Evolutionary conservation across 176 grass and related monocot genomes (phyloP), one percentile per base, ranked within the genome.

Genomic region (Panicum miliaceum): DNA sequence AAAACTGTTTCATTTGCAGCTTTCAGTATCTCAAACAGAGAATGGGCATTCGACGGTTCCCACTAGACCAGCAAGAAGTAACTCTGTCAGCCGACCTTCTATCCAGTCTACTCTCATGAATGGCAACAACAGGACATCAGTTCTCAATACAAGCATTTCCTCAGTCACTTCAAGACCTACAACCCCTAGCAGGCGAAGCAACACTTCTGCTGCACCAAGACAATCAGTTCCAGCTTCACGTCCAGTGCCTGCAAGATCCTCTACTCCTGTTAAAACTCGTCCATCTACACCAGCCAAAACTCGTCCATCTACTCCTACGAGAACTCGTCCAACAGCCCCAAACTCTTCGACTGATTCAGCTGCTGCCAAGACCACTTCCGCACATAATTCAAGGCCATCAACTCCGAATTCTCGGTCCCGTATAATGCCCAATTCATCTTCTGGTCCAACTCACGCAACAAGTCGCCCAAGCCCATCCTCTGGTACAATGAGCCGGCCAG

Each of bases 121-220:
- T 77, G 87, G 76, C 75, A 91, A 89, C 58, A 99, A 92, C 71
- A 91, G 93, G 87, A 90, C 89, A 78, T 81, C 96, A 75, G 68
- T 91, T 82, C 91, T 99, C 48, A 96, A 92, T 22, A 82, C 93
- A 56, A 99, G 96, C 81, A 86, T 89, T 85, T 84, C 89, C 42
- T 99, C 91, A 2, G 75, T 96, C 59, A 92, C 80, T 78, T 99
- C 96, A 73, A 94, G 93, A 58, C 88, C 96, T 79, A 92, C 88
- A 79, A 96, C 93, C 18, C 91, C 96, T 53, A 90, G 85, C 66
- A 96, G 85, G 60, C 84, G 93, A 46, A 81, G 73, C 46, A 81
- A 74, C 77, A 84, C 84, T 22, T 41, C 84, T 82, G 76, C 61
- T 45, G 64, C 81, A 74, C 61, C 84, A 82, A 98, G 83, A 60